A percentile compares a stretch with the other conserved stretches of the same genome.
Evolutionary conservation across 2,329 filamentous ascomycete genomes (phyloP).

Genomic region (Aspergillus nomiae): DNA sequence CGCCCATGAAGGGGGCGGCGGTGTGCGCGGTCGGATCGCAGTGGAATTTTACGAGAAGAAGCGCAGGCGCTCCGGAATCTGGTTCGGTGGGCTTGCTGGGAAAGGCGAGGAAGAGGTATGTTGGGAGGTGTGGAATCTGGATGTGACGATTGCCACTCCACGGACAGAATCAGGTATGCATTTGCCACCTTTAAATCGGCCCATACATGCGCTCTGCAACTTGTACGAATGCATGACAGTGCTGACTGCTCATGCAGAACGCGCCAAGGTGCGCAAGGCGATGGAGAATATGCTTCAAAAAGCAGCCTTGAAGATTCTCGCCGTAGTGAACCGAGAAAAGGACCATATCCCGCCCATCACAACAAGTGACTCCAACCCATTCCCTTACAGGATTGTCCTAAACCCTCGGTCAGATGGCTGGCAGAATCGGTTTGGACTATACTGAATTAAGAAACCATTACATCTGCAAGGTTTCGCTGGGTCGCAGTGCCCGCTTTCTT

Average conservation of each 20-base stretch:
- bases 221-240: neutral
- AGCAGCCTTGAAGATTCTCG: constrained; percentile 86
- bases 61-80: constrained; percentile 73
- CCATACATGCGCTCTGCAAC: neutral
- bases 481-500: neutral
- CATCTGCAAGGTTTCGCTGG: neutral
- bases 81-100: constrained; percentile 57
- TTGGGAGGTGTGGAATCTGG: constrained; percentile 95
- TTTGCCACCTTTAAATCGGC: neutral
- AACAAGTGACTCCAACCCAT: constrained; percentile 86
- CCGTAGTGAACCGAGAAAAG: constrained; percentile 83
- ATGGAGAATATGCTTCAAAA: constrained; percentile 90
- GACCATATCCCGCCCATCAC: constrained; percentile 97
- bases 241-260: constrained; percentile 57
- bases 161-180: constrained; percentile 79
- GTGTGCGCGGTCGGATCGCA: constrained; percentile 74
- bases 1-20: constrained; percentile 43
- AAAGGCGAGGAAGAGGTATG: constrained; percentile 89
- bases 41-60: constrained; percentile 96
- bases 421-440: constrained; percentile 77
- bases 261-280: constrained; percentile 81
- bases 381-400: constrained; percentile 89
- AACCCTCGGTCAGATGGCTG: constrained; percentile 80
- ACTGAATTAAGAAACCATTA: constrained; percentile 48
- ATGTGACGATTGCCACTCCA: constrained; percentile 89